Conservation (phyloP, 345 rosid species). For the Hypericum androsaemum region DNA sequence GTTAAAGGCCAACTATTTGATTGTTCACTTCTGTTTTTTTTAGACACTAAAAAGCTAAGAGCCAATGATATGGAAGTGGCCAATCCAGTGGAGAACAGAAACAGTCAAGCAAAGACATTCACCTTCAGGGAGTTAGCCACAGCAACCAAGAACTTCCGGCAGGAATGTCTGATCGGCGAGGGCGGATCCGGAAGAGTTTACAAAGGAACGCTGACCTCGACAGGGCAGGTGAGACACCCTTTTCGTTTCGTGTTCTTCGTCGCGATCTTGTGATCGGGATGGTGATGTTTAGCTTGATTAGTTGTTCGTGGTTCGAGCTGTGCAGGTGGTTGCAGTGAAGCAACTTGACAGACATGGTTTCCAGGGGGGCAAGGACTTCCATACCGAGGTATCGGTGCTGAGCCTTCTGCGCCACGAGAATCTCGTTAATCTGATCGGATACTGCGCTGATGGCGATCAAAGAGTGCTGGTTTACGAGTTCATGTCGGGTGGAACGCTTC, state of each 20-base stretch:
- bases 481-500: slow-evolving; percentile 19
- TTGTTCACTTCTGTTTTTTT: neutral
- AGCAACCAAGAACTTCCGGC: slow-evolving; percentile 29
- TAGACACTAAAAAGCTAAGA: slow-evolving; percentile 4
- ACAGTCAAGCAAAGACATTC: slow-evolving; percentile 16
- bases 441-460: slow-evolving; percentile 29
- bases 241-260: neutral
- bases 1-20: neutral
- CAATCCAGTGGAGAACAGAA: neutral
- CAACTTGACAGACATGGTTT: slow-evolving; percentile 22
- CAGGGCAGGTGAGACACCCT: slow-evolving; percentile 17
- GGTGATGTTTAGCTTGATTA: neutral
- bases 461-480: slow-evolving; percentile 23
- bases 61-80: neutral
- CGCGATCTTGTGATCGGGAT: neutral
- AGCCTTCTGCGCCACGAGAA: slow-evolving; percentile 22
- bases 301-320: neutral
- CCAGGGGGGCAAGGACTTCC: slow-evolving; percentile 29
- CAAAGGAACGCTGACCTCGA: slow-evolving; percentile 21
- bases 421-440: slow-evolving; percentile 23
- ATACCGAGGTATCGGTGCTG: slow-evolving; percentile 19
- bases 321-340: slow-evolving; percentile 28
- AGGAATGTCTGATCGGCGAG: slow-evolving; percentile 23
- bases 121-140: slow-evolving; percentile 27
- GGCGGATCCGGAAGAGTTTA: slow-evolving; percentile 29